phyloP scores from a whole-genome alignment of 768 basidiomycete species.

The Suillus cothurnatus region DNA sequence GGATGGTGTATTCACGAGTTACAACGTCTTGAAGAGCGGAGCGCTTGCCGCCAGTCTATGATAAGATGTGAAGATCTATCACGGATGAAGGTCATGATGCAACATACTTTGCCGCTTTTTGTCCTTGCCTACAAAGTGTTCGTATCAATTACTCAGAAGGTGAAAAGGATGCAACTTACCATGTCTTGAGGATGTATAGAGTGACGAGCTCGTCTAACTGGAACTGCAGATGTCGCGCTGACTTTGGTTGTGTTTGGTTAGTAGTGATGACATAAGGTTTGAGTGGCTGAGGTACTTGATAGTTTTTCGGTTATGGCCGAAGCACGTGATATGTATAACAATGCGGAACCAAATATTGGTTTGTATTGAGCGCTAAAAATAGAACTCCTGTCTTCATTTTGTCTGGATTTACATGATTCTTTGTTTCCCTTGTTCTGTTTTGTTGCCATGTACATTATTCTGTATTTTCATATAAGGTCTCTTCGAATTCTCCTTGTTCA shows the following conservation, averaged over 20 bases:
- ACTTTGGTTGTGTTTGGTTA: slow-evolving; percentile 42
- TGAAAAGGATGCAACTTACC: slow-evolving; percentile 37
- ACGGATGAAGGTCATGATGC: slow-evolving; percentile 19
- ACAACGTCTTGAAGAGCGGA: slow-evolving; percentile 98
- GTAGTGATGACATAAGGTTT: slow-evolving; percentile 55
- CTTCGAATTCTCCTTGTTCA: neutral
- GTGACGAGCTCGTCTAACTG: slow-evolving; percentile 32
- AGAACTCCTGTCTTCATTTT: too few relatives aligned
- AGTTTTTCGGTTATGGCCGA: slow-evolving; percentile 42
- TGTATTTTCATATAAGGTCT: neutral
- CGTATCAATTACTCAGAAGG: slow-evolving; percentile 17
- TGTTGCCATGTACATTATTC: neutral
- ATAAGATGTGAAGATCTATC: slow-evolving; percentile 8
- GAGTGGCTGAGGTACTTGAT: slow-evolving; percentile 48
- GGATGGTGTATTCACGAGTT: slow-evolving; percentile 98
- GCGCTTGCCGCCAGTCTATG: slow-evolving; percentile 80
- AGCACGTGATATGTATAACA: neutral
- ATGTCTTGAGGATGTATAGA: slow-evolving; percentile 64
- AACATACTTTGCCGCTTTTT: slow-evolving; percentile 35
- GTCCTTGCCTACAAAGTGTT: slow-evolving; percentile 41
- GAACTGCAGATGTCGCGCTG: slow-evolving; percentile 31
- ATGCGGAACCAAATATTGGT: neutral
- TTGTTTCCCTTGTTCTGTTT: slow-evolving; percentile 12
- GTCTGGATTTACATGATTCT: neutral
- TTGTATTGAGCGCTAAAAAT: neutral